phyloP scores from a whole-genome alignment of 2,329 filamentous ascomycete species.

The Talaromyces sp. region DNA sequence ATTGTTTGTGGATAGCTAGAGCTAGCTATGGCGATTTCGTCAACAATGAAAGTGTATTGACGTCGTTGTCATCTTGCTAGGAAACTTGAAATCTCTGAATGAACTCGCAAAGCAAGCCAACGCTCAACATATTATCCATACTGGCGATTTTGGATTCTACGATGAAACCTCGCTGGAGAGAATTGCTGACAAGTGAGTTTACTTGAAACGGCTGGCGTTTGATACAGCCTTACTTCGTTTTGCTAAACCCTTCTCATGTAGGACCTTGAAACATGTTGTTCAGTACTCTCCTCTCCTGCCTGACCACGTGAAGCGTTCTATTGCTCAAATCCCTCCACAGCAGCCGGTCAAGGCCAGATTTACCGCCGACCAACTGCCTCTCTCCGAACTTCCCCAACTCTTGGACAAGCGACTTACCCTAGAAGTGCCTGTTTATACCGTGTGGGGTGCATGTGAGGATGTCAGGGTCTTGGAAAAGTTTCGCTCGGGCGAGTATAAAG shows the following conservation, averaged over 20 bases:
- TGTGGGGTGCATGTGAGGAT: constrained; percentile 98
- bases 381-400: constrained; percentile 87
- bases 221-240: not conserved
- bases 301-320: constrained; percentile 64
- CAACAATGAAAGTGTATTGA: not conserved
- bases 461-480: constrained; percentile 97
- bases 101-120: constrained; percentile 91
- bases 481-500: constrained; percentile 94
- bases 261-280: constrained; percentile 94
- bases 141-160: constrained; percentile 98
- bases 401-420: constrained; percentile 83
- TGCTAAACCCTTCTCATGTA: constrained; percentile 33
- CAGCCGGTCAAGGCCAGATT: constrained; percentile 76
- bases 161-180: constrained; percentile 92
- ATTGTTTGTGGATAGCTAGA: not conserved
- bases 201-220: not conserved
- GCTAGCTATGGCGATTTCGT: not conserved
- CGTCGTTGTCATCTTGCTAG: constrained; percentile 45
- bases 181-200: constrained; percentile 92
- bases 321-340: constrained; percentile 63
- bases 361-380: constrained; percentile 70
- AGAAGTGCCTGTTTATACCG: constrained; percentile 95
- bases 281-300: constrained; percentile 94
- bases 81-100: constrained; percentile 91
- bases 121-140: constrained; percentile 97